Evolutionary conservation across 2,329 filamentous ascomycete genomes (phyloP), one percentile per base, ranked within the genome.

Genomic region (Phoma sp.): DNA sequence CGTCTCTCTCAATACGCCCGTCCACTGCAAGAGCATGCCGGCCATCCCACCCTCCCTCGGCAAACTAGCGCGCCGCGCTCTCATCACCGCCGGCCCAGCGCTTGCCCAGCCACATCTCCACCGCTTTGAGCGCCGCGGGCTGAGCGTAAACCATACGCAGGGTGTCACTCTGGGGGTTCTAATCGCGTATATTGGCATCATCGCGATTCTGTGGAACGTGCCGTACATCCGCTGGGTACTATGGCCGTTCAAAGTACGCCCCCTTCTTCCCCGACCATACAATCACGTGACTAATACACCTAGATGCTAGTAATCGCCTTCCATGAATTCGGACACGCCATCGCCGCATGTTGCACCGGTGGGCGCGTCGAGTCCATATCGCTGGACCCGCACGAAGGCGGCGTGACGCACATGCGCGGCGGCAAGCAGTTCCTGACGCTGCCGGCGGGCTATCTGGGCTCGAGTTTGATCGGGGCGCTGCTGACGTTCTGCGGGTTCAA

Each of bases 271-370:
- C 17, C 17, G 17, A 17, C 17, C 17, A 17, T 17, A 17, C 17
- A 17, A 17, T 17, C 17, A 17, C 17, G 17, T 17, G 38, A 55
- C 40, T 55, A 33, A 55, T 17, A 27, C 10, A 2, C 7, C 4
- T 15, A 89, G 87, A 92, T 92, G 89, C 82, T 93, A 19, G 88
- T 91, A 46, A 92, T 93, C 61, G 90, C 90, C 33, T 93, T 92
- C 74, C 90, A 93, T 76, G 90, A 93, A 67, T 83, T 92, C 68
- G 85, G 88, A 12, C 90, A 93, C 75, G 90, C 90, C 43, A 84
- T 91, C 65, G 86, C 86, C 1, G 88, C 88, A 35, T 83, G 88
- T 60, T 84, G 86, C 56, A 93, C 90, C 0, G 90, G 90, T 50
- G 90, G 90, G 4, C 81, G 79, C 51, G 90, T 93, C 62, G 85